Conservation (phyloP, 2,329 filamentous ascomycete genomes). For the Paramyrothecium roridum region DNA sequence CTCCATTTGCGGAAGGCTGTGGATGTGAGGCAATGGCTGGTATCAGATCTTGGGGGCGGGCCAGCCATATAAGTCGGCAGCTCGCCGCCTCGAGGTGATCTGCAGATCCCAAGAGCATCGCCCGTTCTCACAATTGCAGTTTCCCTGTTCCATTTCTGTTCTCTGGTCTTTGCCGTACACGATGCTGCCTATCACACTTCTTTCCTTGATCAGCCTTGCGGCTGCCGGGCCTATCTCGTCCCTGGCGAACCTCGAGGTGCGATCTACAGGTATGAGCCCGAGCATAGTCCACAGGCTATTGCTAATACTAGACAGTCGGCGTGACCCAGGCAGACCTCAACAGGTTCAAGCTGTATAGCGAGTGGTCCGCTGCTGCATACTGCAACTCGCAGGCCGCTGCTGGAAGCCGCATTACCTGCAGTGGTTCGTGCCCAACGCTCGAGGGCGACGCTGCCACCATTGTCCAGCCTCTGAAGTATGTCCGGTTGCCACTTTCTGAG, state of each 20-base stretch:
- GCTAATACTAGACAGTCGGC: conserved; percentile 1
- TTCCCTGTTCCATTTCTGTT: neutral
- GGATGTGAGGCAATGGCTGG: neutral
- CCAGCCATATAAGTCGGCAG: neutral
- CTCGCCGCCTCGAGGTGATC: neutral
- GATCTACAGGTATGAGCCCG: neutral
- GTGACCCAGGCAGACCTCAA: conserved; percentile 28
- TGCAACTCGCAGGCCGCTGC: conserved; percentile 44
- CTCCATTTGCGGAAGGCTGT: neutral
- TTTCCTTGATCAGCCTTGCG: neutral
- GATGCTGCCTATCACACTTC: neutral
- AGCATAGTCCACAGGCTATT: neutral
- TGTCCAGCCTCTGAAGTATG: conserved; percentile 37
- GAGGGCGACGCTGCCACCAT: conserved; percentile 39
- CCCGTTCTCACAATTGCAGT: neutral
- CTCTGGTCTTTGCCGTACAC: neutral
- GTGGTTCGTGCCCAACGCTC: conserved; percentile 40
- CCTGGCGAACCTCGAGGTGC: neutral
- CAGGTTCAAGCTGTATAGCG: conserved; percentile 44
- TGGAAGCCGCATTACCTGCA: conserved; percentile 41
- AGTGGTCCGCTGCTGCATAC: conserved; percentile 51
- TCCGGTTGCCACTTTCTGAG: neutral
- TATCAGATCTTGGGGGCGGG: neutral
- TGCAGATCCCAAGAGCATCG: neutral
- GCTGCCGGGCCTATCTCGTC: conserved; percentile 2